Evolutionary conservation across 345 rosid genomes (phyloP).

Genomic region (Mangifera indica): DNA sequence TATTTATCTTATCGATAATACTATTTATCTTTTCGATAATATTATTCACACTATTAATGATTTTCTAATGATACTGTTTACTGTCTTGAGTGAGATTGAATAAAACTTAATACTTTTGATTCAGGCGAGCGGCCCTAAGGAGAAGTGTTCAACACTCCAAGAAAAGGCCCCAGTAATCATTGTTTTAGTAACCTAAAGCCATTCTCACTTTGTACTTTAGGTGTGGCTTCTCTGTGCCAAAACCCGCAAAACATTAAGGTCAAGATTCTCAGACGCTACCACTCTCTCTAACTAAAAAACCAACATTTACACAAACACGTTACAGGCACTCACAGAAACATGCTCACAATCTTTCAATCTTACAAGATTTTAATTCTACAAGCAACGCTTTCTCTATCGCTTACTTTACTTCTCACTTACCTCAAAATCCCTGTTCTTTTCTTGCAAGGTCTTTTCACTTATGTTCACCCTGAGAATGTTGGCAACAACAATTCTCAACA

Average conservation of each 20-base stretch:
- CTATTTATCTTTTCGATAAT: too few species aligned
- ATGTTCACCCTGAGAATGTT: slow-evolving; percentile 85
- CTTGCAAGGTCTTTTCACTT: slow-evolving; percentile 73
- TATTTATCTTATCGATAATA: too few species aligned
- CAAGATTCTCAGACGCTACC: neutral
- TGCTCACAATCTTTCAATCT: slow-evolving; percentile 38
- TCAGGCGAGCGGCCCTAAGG: too few species aligned
- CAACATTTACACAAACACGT: slow-evolving; percentile 7
- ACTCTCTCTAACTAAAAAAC: neutral
- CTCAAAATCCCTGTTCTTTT: slow-evolving; percentile 60
- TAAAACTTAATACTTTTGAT: too few species aligned
- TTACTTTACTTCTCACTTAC: slow-evolving; percentile 51
- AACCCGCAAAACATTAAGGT: neutral
- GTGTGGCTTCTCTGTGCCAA: neutral
- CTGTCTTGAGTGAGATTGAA: too few species aligned
- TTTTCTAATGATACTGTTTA: too few species aligned
- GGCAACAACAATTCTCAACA: slow-evolving; percentile 30
- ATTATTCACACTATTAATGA: too few species aligned
- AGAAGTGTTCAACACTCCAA: too few species aligned
- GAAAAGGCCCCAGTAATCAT: too few species aligned
- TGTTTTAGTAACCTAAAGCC: too few species aligned
- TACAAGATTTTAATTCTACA: slow-evolving; percentile 60
- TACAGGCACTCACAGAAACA: slow-evolving; percentile 7
- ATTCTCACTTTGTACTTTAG: too few species aligned
- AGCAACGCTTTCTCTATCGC: slow-evolving; percentile 35